phyloP scores from a whole-genome alignment of 495 filamentous ascomycete species.

The Xylaria intraflava region DNA sequence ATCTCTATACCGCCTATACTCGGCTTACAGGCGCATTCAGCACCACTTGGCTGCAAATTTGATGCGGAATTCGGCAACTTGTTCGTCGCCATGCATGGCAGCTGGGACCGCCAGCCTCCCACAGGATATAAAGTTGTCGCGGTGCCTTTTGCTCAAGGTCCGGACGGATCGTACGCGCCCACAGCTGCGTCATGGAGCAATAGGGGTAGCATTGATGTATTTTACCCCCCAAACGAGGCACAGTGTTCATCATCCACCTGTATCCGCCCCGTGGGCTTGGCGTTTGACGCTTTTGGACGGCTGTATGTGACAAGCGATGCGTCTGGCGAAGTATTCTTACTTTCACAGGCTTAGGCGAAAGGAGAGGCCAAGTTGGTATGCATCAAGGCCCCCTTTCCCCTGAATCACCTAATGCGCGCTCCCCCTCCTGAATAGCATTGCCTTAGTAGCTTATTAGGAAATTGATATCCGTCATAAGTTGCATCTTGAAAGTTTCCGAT shows the following conservation, averaged over 20 bases:
- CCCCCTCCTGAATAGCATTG: background rate
- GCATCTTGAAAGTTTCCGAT: no score
- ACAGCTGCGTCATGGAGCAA: conserved; percentile 32
- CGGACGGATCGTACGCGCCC: conserved; percentile 30
- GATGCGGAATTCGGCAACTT: conserved; percentile 18
- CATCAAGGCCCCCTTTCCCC: background rate
- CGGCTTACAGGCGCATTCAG: conserved; percentile 54
- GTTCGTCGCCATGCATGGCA: conserved; percentile 41
- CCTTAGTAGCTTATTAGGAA: no score
- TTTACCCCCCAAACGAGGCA: conserved; percentile 44
- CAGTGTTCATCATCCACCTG: conserved; percentile 33
- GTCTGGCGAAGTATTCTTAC: conserved; percentile 53
- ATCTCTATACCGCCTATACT: conserved; percentile 42
- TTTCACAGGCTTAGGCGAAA: conserved; percentile 18
- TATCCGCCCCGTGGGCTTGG: conserved; percentile 51
- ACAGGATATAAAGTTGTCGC: conserved; percentile 51
- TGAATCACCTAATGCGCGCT: background rate
- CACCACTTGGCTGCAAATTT: conserved; percentile 58
- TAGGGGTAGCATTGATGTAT: conserved; percentile 40
- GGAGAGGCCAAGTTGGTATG: background rate
- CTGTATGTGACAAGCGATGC: conserved; percentile 52
- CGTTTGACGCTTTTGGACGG: conserved; percentile 39
- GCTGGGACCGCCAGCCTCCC: conserved; percentile 48
- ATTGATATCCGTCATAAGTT: no score
- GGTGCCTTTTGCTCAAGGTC: conserved; percentile 36